These are phyloP conservation scores for Amanita polypyramis DNA, from an alignment of 768 basidiomycete species.

Conservation along the genomic window DNA sequence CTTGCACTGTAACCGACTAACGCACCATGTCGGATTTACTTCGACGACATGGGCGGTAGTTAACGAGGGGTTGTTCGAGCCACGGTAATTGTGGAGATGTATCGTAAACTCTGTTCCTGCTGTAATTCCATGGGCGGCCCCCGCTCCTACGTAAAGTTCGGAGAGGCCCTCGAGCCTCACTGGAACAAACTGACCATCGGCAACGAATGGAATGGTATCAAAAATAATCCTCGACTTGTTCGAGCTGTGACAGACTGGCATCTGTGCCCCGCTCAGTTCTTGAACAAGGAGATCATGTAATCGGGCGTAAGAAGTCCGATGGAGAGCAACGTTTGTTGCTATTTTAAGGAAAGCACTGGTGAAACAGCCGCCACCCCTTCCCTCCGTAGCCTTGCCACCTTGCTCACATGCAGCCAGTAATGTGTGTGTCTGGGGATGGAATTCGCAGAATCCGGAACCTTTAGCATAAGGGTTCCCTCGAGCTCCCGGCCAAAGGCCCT, in stretches of 20 bases:
- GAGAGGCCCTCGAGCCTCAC: conserved; percentile 27
- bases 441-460: conserved; percentile 35
- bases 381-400: conserved; percentile 47
- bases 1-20: conserved; percentile 32
- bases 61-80: conserved; percentile 44
- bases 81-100: conserved; percentile 51
- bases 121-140: conserved; percentile 53
- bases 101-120: conserved; percentile 52
- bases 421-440: conserved; percentile 31
- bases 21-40: conserved; percentile 49
- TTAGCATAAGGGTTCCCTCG: conserved; percentile 25
- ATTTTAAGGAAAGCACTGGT: conserved; percentile 44
- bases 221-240: conserved; percentile 42
- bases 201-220: conserved; percentile 42
- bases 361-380: conserved; percentile 53
- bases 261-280: conserved; percentile 31
- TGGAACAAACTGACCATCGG: conserved; percentile 37
- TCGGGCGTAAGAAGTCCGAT: conserved; percentile 38
- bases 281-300: conserved; percentile 34
- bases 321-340: conserved; percentile 35
- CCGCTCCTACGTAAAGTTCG: conserved; percentile 40
- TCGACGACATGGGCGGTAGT: conserved; percentile 40
- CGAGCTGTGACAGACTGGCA: conserved; percentile 38
- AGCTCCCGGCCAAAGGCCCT: conserved; percentile 43
- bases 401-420: conserved; percentile 48